Percentiles rank a stretch among this genome's conserved stretches.
phyloP scores from a whole-genome alignment of 495 filamentous ascomycete species.

The Penicillium flavigenum region DNA sequence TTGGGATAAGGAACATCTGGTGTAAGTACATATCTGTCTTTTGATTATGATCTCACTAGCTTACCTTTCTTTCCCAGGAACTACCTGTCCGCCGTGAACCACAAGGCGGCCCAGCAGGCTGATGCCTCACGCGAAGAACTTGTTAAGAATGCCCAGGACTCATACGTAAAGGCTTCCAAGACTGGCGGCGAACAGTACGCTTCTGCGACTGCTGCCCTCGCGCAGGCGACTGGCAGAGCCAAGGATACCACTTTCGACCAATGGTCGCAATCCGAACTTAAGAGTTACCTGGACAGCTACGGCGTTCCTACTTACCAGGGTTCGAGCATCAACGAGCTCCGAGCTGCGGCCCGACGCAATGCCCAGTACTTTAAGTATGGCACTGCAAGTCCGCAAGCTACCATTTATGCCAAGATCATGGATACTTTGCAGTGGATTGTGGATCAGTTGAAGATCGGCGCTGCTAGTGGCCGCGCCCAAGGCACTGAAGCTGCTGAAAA shows the following conservation, averaged over 20 bases:
- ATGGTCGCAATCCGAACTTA: constrained; percentile 80
- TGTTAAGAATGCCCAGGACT: constrained; percentile 65
- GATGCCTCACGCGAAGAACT: constrained; percentile 71
- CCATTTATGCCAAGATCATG: constrained; percentile 62
- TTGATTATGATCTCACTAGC: not conserved
- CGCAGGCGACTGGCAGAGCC: constrained; percentile 63
- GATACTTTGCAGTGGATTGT: constrained; percentile 60
- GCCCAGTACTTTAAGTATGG: constrained; percentile 77
- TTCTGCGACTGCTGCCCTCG: constrained; percentile 70
- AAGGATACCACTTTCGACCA: constrained; percentile 74
- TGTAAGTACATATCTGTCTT: constrained; percentile 40
- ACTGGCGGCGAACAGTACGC: constrained; percentile 67
- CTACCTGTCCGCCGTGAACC: constrained; percentile 66
- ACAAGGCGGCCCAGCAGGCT: constrained; percentile 64
- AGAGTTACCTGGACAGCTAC: constrained; percentile 78
- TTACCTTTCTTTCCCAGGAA: constrained; percentile 44
- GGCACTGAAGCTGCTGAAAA: constrained; percentile 53
- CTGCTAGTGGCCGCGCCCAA: constrained; percentile 61
- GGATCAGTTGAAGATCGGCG: constrained; percentile 59
- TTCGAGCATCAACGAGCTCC: constrained; percentile 61
- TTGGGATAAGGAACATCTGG: constrained; percentile 73
- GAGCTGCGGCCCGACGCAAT: constrained; percentile 67
- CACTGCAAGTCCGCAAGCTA: constrained; percentile 62
- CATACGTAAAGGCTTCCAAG: constrained; percentile 68
- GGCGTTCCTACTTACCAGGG: constrained; percentile 73